phyloP scores from a whole-genome alignment of 768 basidiomycete species.

The Hebeloma cylindrosporum region DNA sequence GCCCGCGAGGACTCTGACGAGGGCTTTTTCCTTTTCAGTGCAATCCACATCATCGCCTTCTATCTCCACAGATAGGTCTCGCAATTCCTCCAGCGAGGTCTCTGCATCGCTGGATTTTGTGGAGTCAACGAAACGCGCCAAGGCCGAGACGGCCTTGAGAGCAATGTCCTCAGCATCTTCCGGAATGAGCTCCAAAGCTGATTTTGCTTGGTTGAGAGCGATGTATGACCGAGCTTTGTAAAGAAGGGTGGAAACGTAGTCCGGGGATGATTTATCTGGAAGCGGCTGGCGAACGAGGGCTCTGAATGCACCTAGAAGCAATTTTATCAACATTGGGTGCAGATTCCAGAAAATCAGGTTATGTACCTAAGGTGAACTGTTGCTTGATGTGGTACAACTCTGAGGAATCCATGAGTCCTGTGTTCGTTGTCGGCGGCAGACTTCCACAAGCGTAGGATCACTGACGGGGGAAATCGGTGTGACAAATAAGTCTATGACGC shows the following conservation, averaged over 20 bases:
- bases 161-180: constrained; percentile 61
- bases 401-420: constrained; percentile 34
- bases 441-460: neutral
- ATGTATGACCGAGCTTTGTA: constrained; percentile 81
- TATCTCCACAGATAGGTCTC: constrained; percentile 84
- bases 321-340: neutral
- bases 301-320: constrained; percentile 61
- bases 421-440: neutral
- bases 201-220: constrained; percentile 60
- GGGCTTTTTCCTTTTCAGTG: constrained; percentile 65
- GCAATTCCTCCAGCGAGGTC: constrained; percentile 71
- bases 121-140: constrained; percentile 68
- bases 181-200: constrained; percentile 58
- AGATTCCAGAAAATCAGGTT: neutral
- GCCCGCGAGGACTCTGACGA: constrained; percentile 80
- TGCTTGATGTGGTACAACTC: constrained; percentile 40
- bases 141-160: constrained; percentile 65
- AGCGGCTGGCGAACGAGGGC: constrained; percentile 52
- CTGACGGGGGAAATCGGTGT: neutral
- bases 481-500: too few species aligned
- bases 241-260: constrained; percentile 63
- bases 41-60: constrained; percentile 76
- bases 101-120: constrained; percentile 47
- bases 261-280: constrained; percentile 61
- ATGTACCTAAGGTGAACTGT: constrained; percentile 70